Evolutionary conservation across 2,329 filamentous ascomycete genomes (phyloP).

Genomic region (Raffaelea albimanens): DNA sequence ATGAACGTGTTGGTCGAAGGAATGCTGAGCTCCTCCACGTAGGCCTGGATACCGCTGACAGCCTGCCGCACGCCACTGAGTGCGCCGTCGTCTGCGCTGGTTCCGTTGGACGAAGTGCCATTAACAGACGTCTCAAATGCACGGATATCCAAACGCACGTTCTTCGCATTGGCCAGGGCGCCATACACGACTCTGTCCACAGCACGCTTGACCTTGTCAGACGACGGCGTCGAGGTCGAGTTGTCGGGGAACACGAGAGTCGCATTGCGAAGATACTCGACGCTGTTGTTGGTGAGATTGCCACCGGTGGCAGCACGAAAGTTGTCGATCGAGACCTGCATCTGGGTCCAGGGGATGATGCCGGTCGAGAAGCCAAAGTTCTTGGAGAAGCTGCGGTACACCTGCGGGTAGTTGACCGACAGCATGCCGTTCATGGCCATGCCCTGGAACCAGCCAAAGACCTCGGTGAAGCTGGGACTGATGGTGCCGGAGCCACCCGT

Average conservation of each 20-base stretch:
- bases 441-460: constrained; percentile 83
- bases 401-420: constrained; percentile 74
- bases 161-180: constrained; percentile 19
- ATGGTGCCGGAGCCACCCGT: constrained; percentile 46
- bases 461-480: constrained; percentile 78
- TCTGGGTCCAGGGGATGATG: constrained; percentile 68
- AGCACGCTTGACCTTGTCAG: constrained; percentile 45
- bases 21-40: constrained; percentile 73
- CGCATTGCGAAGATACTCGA: constrained; percentile 62
- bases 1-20: constrained; percentile 91
- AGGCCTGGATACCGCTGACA: constrained; percentile 71
- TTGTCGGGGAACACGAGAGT: constrained; percentile 64
- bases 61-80: constrained; percentile 26
- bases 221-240: constrained; percentile 33
- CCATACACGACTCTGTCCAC: constrained; percentile 38
- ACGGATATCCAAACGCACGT: constrained; percentile 24
- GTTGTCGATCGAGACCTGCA: constrained; percentile 75
- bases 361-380: constrained; percentile 92
- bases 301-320: constrained; percentile 78
- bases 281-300: constrained; percentile 72
- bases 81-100: constrained; percentile 12
- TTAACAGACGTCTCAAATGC: constrained; percentile 38
- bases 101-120: constrained; percentile 15
- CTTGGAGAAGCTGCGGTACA: constrained; percentile 82
- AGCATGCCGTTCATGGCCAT: constrained; percentile 96